Evolutionary conservation across 1,284 basidiomycete genomes (phyloP), one percentile per base, ranked within the genome.

Genomic region (Sporisorium iseilematis-ciliati): DNA sequence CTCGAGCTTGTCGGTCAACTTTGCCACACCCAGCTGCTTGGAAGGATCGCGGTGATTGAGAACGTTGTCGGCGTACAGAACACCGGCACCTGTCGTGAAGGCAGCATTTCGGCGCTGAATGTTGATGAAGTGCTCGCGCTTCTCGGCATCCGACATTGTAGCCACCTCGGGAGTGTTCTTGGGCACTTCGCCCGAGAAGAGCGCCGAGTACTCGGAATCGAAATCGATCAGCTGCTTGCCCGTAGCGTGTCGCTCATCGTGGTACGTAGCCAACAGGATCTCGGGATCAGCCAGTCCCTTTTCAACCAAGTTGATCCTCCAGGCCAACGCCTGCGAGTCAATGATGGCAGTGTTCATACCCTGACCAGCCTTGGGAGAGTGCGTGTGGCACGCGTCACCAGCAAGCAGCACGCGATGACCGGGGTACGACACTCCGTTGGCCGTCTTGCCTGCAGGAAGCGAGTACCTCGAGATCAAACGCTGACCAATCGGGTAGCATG

Each of bases 311-410:
- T 87, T 87, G 78, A 87, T 82, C 61, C 86, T 82, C 86, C 86
- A 87, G 3, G 85, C 81, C 35, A 86, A 77, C 16, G 85, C 84
- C 78, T 85, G 86, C 71, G 85, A 83, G 73, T 87, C 86, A 60
- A 86, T 83, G 77, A 87, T 85, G 46, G 85, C 85, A 55, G 86
- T 87, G 78, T 86, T 87, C 86, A 86, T 86, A 51, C 84, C 85
- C 78, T 80, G 83, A 75, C 53, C 85, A 66, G 78, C 85, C 78
- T 87, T 87, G 31, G 86, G 86, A 25, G 82, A 84, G 75, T 87
- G 86, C 7, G 86, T 86, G 78, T 86, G 86, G 57, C 85, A 86
- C 7, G 86, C 86, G 65, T 87, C 86, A 38, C 86, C 86, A 21
- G 84, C 86, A 26, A 87, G 75, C 65, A 86, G 81, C 67, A 87